Percentiles rank a stretch among this genome's conserved stretches.
Evolutionary conservation across 352 stramenopile species (phyloP).

Genomic region (Phytophthora pistaciae): DNA sequence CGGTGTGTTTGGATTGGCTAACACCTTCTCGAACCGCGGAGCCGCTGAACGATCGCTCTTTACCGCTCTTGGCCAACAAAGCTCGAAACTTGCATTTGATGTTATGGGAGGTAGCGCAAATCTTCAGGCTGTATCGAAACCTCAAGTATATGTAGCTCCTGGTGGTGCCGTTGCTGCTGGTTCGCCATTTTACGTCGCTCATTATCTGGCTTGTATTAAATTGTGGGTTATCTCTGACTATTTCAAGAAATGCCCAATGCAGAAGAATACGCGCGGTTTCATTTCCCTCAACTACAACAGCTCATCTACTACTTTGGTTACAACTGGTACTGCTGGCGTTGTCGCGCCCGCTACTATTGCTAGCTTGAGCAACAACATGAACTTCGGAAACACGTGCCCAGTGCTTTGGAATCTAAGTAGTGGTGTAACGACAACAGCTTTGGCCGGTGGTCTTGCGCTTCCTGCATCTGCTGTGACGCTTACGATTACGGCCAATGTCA

Average conservation of each 20-base stretch:
- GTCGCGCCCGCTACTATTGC: conserved; percentile 1
- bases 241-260: conserved; percentile 23
- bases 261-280: conserved; percentile 9
- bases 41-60: conserved; percentile 12
- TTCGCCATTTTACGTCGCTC: background rate
- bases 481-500: conserved; percentile 14
- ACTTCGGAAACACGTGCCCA: background rate
- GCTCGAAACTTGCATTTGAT: conserved; percentile 22
- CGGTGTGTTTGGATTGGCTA: conserved; percentile 16
- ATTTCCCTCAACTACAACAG: conserved; percentile 16
- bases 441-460: background rate
- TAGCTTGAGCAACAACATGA: background rate
- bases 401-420: conserved; percentile 10
- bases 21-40: conserved; percentile 17
- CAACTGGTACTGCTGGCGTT: conserved; percentile 5
- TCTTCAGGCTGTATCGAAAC: conserved; percentile 12
- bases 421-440: background rate
- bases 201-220: conserved; percentile 16
- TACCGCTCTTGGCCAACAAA: conserved; percentile 19
- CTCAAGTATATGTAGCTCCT: conserved; percentile 13
- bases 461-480: conserved; percentile 4
- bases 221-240: conserved; percentile 15
- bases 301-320: conserved; percentile 11
- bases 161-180: conserved; percentile 17
- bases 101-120: conserved; percentile 22